phyloP scores from a whole-genome alignment of 345 rosid species.

The Linum usitatissimum region DNA sequence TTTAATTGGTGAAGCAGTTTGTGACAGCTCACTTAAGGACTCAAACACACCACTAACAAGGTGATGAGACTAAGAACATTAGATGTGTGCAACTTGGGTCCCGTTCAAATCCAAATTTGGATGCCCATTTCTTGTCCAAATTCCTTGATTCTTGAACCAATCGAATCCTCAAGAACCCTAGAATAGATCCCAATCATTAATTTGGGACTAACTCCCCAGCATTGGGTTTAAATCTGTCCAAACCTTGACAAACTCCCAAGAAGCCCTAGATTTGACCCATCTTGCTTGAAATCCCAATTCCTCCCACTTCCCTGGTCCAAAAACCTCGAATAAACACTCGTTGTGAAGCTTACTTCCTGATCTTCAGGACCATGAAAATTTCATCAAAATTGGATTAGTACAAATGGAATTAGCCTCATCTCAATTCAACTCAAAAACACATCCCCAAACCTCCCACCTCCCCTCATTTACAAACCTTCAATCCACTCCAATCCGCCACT shows the following conservation, averaged over 20 bases:
- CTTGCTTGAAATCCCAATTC: slow-evolving; percentile 2
- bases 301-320: not conserved
- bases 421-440: slow-evolving; percentile 10
- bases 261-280: slow-evolving; percentile 6
- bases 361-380: slow-evolving; percentile 4
- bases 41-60: not conserved
- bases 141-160: slow-evolving; percentile 8
- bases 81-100: slow-evolving; percentile 10
- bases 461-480: not conserved
- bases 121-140: not conserved
- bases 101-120: not conserved
- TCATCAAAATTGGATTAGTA: slow-evolving; percentile 1
- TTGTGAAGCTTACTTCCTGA: slow-evolving; percentile 7
- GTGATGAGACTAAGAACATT: not conserved
- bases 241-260: slow-evolving; percentile 3
- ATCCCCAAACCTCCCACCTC: not conserved
- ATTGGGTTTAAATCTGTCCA: not conserved
- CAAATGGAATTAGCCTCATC: not conserved
- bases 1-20: not conserved
- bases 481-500: slow-evolving; percentile 1
- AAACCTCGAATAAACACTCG: not conserved
- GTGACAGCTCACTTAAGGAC: not conserved
- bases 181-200: not conserved
- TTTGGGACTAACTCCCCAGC: not conserved
- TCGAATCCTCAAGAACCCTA: not conserved